Evolutionary conservation across 768 basidiomycete genomes (phyloP).

Genomic region (Boletus barrowsii): DNA sequence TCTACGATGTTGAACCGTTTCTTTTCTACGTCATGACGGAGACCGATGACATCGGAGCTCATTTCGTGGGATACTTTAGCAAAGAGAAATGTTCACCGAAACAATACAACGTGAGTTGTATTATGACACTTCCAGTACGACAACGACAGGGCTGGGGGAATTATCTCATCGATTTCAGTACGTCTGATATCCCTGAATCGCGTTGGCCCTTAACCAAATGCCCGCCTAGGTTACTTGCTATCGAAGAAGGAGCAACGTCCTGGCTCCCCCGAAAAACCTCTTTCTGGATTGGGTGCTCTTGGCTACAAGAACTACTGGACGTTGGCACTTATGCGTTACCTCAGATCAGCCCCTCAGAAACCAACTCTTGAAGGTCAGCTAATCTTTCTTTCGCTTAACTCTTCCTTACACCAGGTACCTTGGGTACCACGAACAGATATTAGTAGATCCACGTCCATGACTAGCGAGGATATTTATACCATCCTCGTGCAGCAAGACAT

Average conservation of each 20-base stretch:
- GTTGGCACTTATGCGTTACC: constrained; percentile 77
- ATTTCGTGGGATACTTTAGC: constrained; percentile 97
- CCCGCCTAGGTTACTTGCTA: constrained; percentile 76
- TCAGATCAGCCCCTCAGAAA: constrained; percentile 55
- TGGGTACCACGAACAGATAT: constrained; percentile 56
- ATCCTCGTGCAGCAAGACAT: constrained; percentile 72
- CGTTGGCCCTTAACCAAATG: constrained; percentile 1
- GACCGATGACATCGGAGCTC: constrained; percentile 81
- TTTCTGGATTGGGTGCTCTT: constrained; percentile 87
- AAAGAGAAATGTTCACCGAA: constrained; percentile 97
- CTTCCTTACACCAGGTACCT: constrained; percentile 18
- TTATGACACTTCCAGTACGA: constrained; percentile 95
- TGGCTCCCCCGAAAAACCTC: constrained; percentile 94
- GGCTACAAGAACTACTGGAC: constrained; percentile 98
- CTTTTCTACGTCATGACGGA: constrained; percentile 98
- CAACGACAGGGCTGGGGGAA: constrained; percentile 98
- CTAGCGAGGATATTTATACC: constrained; percentile 78
- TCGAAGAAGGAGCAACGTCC: constrained; percentile 90
- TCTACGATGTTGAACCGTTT: constrained; percentile 99
- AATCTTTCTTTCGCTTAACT: constrained; percentile 9
- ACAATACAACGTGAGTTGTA: constrained; percentile 97
- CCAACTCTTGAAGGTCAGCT: constrained; percentile 72
- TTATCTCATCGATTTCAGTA: constrained; percentile 96
- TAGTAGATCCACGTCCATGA: constrained; percentile 84
- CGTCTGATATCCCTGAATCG: constrained; percentile 10